Conservation (phyloP, 2,329 filamentous ascomycete species). For the Neofusicoccum sp. region DNA sequence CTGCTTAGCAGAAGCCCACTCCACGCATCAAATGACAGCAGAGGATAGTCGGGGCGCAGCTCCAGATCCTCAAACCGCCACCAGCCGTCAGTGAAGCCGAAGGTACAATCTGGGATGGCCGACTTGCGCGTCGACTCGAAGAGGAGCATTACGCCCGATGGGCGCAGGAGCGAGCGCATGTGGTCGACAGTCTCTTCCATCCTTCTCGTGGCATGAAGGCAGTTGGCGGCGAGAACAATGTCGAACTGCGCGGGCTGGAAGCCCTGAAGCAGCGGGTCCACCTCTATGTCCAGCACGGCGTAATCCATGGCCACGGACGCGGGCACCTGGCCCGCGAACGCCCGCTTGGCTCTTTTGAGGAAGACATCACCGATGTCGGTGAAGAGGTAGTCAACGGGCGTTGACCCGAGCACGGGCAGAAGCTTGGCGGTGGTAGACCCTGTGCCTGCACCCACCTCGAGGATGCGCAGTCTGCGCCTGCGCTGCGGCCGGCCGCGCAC, state of each 20-base stretch:
- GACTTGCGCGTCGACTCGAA: background rate
- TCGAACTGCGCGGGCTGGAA: conserved; percentile 22
- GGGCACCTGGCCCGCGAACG: background rate
- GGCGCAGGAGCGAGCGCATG: background rate
- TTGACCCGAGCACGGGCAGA: background rate
- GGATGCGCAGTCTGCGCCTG: background rate
- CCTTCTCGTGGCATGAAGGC: background rate
- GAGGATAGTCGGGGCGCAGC: background rate
- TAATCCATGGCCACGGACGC: conserved; percentile 14
- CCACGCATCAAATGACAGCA: background rate
- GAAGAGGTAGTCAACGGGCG: background rate
- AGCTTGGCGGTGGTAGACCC: background rate
- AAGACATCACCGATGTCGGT: background rate
- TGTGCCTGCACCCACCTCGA: background rate
- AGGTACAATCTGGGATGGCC: background rate
- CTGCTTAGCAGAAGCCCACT: too few relatives aligned
- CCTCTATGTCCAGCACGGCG: conserved; percentile 22
- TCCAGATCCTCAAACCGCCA: background rate
- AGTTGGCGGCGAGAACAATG: conserved; percentile 17
- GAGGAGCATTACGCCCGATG: background rate
- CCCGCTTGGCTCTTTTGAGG: background rate
- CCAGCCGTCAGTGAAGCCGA: background rate
- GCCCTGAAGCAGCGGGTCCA: conserved; percentile 19
- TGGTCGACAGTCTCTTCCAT: background rate
- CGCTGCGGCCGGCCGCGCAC: background rate